These are phyloP conservation scores for Crithidia brevicula DNA, from an alignment of 208 protist species.

Conservation along the genomic window DNA sequence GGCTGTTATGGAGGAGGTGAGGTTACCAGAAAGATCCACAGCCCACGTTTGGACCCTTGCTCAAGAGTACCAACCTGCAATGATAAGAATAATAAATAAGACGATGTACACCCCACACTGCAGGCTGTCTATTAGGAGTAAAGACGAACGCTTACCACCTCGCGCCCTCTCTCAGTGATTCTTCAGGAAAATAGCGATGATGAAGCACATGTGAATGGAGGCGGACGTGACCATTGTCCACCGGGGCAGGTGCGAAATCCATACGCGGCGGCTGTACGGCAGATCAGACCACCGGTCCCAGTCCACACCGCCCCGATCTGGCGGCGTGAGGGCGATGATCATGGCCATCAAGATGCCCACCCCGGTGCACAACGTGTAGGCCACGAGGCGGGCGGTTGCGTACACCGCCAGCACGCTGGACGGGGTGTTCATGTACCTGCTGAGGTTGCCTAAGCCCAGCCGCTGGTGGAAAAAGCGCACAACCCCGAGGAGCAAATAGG, in stretches of 20 bases:
- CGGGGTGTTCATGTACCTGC: constrained; percentile 19
- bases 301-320: constrained; percentile 35
- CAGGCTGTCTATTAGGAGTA: too few species aligned
- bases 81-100: too few species aligned
- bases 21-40: too few species aligned
- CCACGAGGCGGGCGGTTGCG: not conserved
- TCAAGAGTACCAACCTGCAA: too few species aligned
- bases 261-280: constrained; percentile 34
- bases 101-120: not conserved
- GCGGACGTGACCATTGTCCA: constrained; percentile 43
- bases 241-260: constrained; percentile 42
- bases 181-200: constrained; percentile 31
- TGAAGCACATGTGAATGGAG: constrained; percentile 23
- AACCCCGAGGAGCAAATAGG: constrained; percentile 26
- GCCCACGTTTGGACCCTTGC: too few species aligned
- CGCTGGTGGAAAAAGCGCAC: constrained; percentile 16
- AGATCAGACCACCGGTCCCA: constrained; percentile 35
- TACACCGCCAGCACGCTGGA: constrained; percentile 12
- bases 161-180: constrained; percentile 32
- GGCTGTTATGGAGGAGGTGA: too few species aligned
- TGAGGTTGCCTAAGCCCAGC: constrained; percentile 27
- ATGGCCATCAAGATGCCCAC: constrained; percentile 43
- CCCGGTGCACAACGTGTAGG: constrained; percentile 14
- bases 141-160: not conserved
- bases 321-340: constrained; percentile 33